Conservation (phyloP, 164 flowering plant genomes). For the Houttuynia cordata region DNA sequence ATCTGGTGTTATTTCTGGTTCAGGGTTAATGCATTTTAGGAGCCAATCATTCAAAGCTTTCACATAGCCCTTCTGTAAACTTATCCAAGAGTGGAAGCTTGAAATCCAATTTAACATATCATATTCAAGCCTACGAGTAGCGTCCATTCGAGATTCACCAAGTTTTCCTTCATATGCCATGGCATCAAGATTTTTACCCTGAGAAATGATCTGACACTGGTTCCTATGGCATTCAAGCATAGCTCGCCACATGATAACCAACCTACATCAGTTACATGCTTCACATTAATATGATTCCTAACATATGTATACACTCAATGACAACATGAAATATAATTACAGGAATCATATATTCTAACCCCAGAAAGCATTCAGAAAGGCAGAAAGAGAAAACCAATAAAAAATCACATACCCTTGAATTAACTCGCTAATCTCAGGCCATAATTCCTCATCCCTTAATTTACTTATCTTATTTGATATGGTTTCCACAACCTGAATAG, state of each 20-base stretch:
- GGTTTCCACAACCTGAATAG: slow-evolving; percentile 86
- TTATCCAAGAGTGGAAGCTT: slow-evolving; percentile 36
- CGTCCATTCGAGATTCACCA: slow-evolving; percentile 23
- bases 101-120: slow-evolving; percentile 37
- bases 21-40: slow-evolving; percentile 25
- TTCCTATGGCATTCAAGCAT: slow-evolving; percentile 47
- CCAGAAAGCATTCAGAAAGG: neutral
- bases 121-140: slow-evolving; percentile 20
- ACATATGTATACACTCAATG: no score
- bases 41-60: slow-evolving; percentile 53
- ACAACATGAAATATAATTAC: neutral
- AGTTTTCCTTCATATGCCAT: slow-evolving; percentile 15
- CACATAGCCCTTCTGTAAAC: slow-evolving; percentile 33
- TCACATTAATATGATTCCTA: no score
- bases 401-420: slow-evolving; percentile 60
- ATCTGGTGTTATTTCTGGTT: slow-evolving; percentile 42
- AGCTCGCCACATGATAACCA: slow-evolving; percentile 45
- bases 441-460: slow-evolving; percentile 90
- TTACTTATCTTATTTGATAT: slow-evolving; percentile 64
- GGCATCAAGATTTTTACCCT: slow-evolving; percentile 27
- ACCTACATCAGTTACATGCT: slow-evolving; percentile 19
- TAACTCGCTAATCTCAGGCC: slow-evolving; percentile 75
- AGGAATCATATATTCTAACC: no score
- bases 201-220: slow-evolving; percentile 28
- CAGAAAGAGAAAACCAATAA: neutral